Evolutionary conservation across 768 basidiomycete genomes (phyloP).

Genomic region (Cubamyces lactineus): DNA sequence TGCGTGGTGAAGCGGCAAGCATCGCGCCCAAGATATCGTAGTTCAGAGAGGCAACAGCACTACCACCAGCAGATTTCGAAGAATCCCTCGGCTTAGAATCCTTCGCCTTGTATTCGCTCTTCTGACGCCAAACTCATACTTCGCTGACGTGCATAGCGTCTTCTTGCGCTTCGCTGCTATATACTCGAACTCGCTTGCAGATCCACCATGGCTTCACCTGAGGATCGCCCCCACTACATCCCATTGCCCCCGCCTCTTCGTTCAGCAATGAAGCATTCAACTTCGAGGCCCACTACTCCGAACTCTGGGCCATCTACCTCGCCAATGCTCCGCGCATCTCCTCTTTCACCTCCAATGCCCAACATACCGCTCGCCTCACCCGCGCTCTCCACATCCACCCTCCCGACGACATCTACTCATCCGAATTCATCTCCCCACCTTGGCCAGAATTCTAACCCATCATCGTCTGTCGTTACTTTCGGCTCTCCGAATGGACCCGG

Average conservation of each 20-base stretch:
- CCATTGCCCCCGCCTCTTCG: conserved; percentile 42
- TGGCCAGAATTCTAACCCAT: background rate
- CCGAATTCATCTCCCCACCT: conserved; percentile 4
- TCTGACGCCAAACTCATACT: too few relatives aligned
- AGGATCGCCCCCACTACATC: conserved; percentile 28
- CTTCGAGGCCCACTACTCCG: conserved; percentile 35
- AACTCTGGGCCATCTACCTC: conserved; percentile 26
- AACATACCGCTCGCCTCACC: conserved; percentile 19
- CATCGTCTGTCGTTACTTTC: conserved; percentile 22
- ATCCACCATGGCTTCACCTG: conserved; percentile 24
- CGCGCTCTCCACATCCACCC: conserved; percentile 3
- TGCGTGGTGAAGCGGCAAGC: too few relatives aligned
- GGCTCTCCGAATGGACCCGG: conserved; percentile 14
- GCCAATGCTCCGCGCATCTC: conserved; percentile 17
- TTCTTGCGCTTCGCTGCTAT: too few relatives aligned
- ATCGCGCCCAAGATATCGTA: too few relatives aligned
- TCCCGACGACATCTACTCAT: conserved; percentile 22
- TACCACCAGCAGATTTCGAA: too few relatives aligned
- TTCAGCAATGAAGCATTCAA: conserved; percentile 56
- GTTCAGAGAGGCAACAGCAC: too few relatives aligned
- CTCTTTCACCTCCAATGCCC: conserved; percentile 18
- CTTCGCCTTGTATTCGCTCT: too few relatives aligned
- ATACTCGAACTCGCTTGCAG: background rate
- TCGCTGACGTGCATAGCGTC: too few relatives aligned
- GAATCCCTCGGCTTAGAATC: too few relatives aligned